Base-by-base conservation (phyloP, 2,329 filamentous ascomycete species). In the Pseudogymnoascus sp. region DNA sequence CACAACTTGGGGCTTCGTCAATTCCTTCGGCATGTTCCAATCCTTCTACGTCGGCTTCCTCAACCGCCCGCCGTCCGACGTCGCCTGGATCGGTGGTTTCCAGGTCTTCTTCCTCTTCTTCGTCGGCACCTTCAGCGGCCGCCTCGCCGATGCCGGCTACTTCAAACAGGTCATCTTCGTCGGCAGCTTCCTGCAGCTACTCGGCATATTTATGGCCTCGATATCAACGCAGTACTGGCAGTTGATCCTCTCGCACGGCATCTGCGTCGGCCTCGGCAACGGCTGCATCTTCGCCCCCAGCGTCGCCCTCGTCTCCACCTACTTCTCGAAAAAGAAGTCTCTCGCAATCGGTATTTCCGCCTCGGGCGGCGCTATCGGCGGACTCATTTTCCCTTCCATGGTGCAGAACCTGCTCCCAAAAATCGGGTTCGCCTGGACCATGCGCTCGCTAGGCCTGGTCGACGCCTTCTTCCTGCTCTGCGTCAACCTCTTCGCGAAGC, bases 1-100 rank as follows among this genome's bases (percentile, higher is more conserved):
- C 65, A 71, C 70, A 38, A 74, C 72, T 11, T 74, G 72, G 75
- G 74, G 73, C 3, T 71, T 74, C 60, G 72, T 75, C 63, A 76
- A 75, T 62, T 74, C 73, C 6, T 79, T 77, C 62, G 77, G 78
- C 9, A 70, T 79, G 26, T 80, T 79, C 65, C 77, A 80, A 70
- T 70, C 72, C 13, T 78, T 79, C 68, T 80, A 80, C 64, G 70
- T 72, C 2, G 69, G 69, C 4, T 62, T 68, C 0, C 69, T 79
- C 7, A 37, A 68, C 0, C 67, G 69, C 2, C 65, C 73, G 1
- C 71, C 75, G 1, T 76, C 75, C 1, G 69, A 72, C 29, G 75
- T 80, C 29, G 77, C 77, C 19, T 80, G 77, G 78, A 72, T 80
- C n/a, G 77, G 78, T n/a, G 71, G 71, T n/a, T 67, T 78, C 13